These are phyloP conservation scores for Pseudonectria buxi DNA, from an alignment of 2,329 filamentous ascomycete species.

Conservation along the genomic window DNA sequence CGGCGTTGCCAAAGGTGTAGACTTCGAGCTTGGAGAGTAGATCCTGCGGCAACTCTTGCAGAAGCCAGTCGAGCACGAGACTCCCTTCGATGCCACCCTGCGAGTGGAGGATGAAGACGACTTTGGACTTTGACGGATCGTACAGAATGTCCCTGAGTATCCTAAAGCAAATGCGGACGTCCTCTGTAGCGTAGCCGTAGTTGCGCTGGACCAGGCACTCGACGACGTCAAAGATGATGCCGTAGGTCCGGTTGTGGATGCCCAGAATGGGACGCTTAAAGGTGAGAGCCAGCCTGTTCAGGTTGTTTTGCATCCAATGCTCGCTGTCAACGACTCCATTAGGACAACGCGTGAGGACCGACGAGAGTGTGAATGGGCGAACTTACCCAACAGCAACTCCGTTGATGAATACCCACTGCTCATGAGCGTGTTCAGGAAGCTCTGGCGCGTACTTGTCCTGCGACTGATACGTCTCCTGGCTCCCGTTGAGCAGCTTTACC, in stretches of 20 bases:
- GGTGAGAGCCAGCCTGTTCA: conserved; percentile 64
- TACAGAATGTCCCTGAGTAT: conserved; percentile 58
- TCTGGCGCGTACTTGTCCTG: conserved; percentile 45
- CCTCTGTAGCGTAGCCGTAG: conserved; percentile 63
- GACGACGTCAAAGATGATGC: conserved; percentile 68
- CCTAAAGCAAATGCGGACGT: conserved; percentile 56
- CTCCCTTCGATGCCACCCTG: conserved; percentile 72
- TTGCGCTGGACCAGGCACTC: conserved; percentile 73
- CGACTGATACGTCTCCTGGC: conserved; percentile 41
- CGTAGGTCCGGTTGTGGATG: conserved; percentile 69
- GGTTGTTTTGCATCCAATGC: conserved; percentile 63
- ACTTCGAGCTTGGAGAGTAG: conserved; percentile 64
- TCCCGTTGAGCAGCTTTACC: conserved; percentile 46
- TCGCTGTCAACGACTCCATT: conserved; percentile 29
- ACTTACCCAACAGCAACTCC: conserved; percentile 59
- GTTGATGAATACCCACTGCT: conserved; percentile 77
- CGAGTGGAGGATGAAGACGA: conserved; percentile 69
- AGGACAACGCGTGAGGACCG: conserved; percentile 1
- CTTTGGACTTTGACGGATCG: conserved; percentile 55
- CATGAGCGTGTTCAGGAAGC: conserved; percentile 46
- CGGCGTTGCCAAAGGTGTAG: conserved; percentile 71
- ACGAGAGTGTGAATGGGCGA: not conserved
- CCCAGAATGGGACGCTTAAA: conserved; percentile 66
- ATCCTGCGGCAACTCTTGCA: conserved; percentile 62
- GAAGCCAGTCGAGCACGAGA: conserved; percentile 68